Evolutionary conservation across 768 basidiomycete species (phyloP), one percentile per base, ranked within the genome.

Genomic region (Chlorophyllum brunneum): DNA sequence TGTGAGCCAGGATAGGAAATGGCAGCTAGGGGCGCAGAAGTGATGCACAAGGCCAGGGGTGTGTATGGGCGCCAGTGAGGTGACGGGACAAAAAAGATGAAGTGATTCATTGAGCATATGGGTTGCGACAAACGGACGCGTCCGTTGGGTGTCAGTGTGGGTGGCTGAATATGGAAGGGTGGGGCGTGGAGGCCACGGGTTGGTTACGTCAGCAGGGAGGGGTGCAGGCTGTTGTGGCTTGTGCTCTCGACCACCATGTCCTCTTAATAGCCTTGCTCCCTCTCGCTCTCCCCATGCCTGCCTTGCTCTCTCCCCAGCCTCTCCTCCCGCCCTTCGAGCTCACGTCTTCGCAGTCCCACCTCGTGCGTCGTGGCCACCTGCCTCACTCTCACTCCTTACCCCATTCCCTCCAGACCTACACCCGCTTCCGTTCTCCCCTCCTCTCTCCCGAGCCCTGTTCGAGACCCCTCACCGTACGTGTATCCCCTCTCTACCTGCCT

Each of bases 231-330:
- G n/a, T 43, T 43, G 41, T 23, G 2, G 24, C 13, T 56, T 58
- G 55, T 57, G 30, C 54, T 26, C 29, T 42, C 74, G 75, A 71
- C 70, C 56, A 59, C 72, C 64, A 74, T 79, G 65, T 54, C 73
- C 61, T 68, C 73, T 13, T 72, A 74, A 70, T 69, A 59, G 41
- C 24, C 37, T 40, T 40, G n/a, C 22, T 37, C 36, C 33, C 27
- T 57, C 48, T 66, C 68, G 23, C 51, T 55, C 52, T 37, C 40
- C 57, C 55, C 34, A 52, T 53, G 55, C 56, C 63, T 57, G 65
- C 62, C 54, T 55, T 65, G 51, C 57, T 63, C 52, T 52, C 60
- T 37, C 60, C 63, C 16, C 60, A 60, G 46, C 54, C 58, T 44
- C 36, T 55, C 3, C 58, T 48, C 54, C 44, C 52, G 16, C 43